Percentiles rank a stretch among this genome's conserved stretches.
Conservation (phyloP, 352 stramenopile genomes). For the Globisporangium emineosum region DNA sequence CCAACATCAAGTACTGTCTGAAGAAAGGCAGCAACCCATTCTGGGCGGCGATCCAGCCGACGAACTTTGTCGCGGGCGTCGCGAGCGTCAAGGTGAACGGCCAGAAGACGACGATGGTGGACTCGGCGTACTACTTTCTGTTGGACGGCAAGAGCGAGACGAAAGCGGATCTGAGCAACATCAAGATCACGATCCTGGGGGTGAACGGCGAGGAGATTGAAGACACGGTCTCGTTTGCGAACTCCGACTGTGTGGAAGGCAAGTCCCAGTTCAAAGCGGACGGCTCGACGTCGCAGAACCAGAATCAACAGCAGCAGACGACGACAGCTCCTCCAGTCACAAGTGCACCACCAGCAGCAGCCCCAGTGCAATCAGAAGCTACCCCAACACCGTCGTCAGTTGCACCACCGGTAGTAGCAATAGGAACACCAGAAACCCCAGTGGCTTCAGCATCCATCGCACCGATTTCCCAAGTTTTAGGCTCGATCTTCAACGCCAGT, state of each 20-base stretch:
- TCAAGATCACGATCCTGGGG: conserved; percentile 42
- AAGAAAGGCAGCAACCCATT: conserved; percentile 59
- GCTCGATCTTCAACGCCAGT: neutral
- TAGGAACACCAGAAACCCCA: neutral
- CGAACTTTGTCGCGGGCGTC: conserved; percentile 52
- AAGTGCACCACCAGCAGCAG: neutral
- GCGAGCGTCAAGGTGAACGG: conserved; percentile 54
- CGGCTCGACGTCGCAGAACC: neutral
- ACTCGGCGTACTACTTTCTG: conserved; percentile 67
- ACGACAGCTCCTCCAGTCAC: neutral
- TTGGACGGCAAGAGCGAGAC: conserved; percentile 39
- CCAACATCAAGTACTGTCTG: conserved; percentile 44
- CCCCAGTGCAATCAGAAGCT: neutral
- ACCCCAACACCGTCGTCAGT: neutral
- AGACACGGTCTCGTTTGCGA: conserved; percentile 52
- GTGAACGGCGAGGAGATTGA: conserved; percentile 52
- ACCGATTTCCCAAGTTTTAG: neutral
- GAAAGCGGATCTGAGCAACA: conserved; percentile 34
- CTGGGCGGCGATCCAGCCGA: conserved; percentile 62
- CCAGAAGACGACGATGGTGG: conserved; percentile 48
- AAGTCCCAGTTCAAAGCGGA: conserved; percentile 35
- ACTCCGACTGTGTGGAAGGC: conserved; percentile 43
- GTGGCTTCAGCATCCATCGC: conserved; percentile 2
- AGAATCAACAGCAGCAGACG: conserved; percentile 3
- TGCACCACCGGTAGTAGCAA: conserved; percentile 5